Evolutionary conservation across 2,329 filamentous ascomycete species (phyloP).

Genomic region (Sporothrix pseudoabietina): DNA sequence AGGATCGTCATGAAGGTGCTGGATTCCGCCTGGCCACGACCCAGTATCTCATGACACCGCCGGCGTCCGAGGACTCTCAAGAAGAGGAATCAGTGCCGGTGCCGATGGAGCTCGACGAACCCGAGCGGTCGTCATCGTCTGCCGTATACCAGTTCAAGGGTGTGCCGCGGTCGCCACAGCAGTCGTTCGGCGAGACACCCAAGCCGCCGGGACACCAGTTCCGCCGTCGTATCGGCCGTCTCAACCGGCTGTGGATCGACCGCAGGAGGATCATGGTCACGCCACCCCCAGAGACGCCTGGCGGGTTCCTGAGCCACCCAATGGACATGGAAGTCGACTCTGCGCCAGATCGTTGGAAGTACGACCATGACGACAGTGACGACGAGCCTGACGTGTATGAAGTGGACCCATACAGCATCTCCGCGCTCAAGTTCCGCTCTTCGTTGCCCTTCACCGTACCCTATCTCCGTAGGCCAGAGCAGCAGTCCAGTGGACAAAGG

Average conservation of each 20-base stretch:
- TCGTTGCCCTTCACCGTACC: conserved; percentile 53
- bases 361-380: conserved; percentile 81
- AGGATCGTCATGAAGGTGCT: conserved; percentile 62
- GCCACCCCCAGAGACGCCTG: conserved; percentile 46
- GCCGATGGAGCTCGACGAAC: conserved; percentile 58
- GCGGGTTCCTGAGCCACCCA: background rate
- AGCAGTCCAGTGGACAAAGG: background rate
- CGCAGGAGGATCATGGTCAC: conserved; percentile 66
- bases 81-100: conserved; percentile 43
- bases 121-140: conserved; percentile 37
- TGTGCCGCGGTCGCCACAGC: conserved; percentile 37
- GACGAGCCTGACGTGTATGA: conserved; percentile 74
- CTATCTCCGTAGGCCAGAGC: conserved; percentile 31
- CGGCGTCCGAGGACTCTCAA: conserved; percentile 58
- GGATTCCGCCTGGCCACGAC: conserved; percentile 73
- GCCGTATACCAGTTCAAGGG: conserved; percentile 53
- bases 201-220: conserved; percentile 60
- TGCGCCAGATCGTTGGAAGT: conserved; percentile 75
- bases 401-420: conserved; percentile 69
- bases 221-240: conserved; percentile 79
- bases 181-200: conserved; percentile 28
- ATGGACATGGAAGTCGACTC: conserved; percentile 39
- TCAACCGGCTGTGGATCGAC: conserved; percentile 86
- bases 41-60: conserved; percentile 68
- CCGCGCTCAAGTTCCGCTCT: conserved; percentile 63